Percentiles rank a stretch among this genome's conserved stretches.
Conservation (phyloP, 2,329 filamentous ascomycete species). For the Neonectria ditissima region DNA sequence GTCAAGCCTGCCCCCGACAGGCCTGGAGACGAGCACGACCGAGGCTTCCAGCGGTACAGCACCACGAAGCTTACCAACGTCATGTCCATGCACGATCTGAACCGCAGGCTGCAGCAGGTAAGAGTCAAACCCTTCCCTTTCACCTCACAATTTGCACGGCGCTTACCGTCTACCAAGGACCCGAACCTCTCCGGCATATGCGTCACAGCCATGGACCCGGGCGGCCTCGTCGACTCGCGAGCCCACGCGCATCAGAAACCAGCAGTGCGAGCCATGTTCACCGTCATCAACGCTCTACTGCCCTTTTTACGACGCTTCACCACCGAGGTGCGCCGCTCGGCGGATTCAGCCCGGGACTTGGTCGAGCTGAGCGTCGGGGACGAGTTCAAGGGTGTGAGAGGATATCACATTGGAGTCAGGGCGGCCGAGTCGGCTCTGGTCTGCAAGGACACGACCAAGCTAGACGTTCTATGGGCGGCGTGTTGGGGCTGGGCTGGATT, state of each 20-base stretch:
- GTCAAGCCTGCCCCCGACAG: slow-evolving; percentile 18
- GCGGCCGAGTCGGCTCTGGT: neutral
- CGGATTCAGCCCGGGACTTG: slow-evolving; percentile 31
- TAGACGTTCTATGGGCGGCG: slow-evolving; percentile 25
- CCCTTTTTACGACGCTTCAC: slow-evolving; percentile 27
- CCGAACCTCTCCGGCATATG: slow-evolving; percentile 35
- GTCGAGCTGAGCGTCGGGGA: slow-evolving; percentile 30
- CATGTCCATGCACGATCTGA: slow-evolving; percentile 44
- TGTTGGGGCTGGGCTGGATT: slow-evolving; percentile 37
- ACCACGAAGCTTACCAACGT: slow-evolving; percentile 40
- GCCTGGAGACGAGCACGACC: slow-evolving; percentile 30
- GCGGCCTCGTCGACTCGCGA: slow-evolving; percentile 39
- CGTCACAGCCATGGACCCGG: slow-evolving; percentile 39
- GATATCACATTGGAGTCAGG: slow-evolving; percentile 28
- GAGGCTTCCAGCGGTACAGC: slow-evolving; percentile 41
- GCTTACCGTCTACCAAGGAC: slow-evolving; percentile 14
- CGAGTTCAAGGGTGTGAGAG: slow-evolving; percentile 1
- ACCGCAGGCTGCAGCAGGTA: slow-evolving; percentile 30
- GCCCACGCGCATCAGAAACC: slow-evolving; percentile 31
- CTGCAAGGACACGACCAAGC: slow-evolving; percentile 13
- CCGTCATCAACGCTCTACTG: neutral
- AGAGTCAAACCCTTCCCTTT: slow-evolving; percentile 32
- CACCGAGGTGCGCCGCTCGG: slow-evolving; percentile 23
- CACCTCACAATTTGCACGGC: neutral
- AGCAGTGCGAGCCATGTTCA: slow-evolving; percentile 1